Evolutionary conservation across 179 eudicot species (phyloP), one percentile per base, ranked within the genome.

Genomic region (Kewa caespitosa): DNA sequence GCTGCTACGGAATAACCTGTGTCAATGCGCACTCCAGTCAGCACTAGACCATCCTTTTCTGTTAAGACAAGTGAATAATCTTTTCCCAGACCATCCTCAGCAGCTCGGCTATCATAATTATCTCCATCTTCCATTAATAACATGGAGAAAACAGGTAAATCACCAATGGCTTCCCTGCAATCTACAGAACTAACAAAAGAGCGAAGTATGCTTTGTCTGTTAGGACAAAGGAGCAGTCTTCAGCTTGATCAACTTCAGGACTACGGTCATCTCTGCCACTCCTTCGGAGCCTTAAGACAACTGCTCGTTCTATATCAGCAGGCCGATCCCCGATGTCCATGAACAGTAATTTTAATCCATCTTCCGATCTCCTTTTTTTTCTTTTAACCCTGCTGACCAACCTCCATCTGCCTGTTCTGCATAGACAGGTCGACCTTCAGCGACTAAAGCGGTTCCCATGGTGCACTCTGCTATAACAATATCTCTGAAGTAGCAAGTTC

Each of bases 401-500:
- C 92, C 92, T 82, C 75, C 81, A 65, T 90, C 91, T 78, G 87
- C 91, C 64, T 89, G 86, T 57, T 81, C 88, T 75, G 38, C 67
- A 54, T 62, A 85, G 17, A 36, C 76, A 46, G 82, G 79, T 22
- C 84, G 89, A 68, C 88, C 91, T 69, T 32, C 88, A 55, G 88
- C 82, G 80, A 78, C 78, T 38, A 95, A 88, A 84, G 34, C 88
- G n/a, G 80, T 84, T 78, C 80, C 87, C 41, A 85, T 83, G 80
- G 85, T 92, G 54, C 93, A 91, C 34, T 78, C 95, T 60, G 83
- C 85, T 61, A 85, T 87, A 7, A 90, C 92, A 38, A 70, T 84
- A 64, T 83, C 89, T 74, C 76, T 85, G 48, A 90, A 88, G 81
- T 86, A 89, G 63, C 87, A 82, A 73, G 67, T 79, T 77, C 80